Base-by-base conservation (phyloP, 2,329 filamentous ascomycete species). In the Penicillium sp. region DNA sequence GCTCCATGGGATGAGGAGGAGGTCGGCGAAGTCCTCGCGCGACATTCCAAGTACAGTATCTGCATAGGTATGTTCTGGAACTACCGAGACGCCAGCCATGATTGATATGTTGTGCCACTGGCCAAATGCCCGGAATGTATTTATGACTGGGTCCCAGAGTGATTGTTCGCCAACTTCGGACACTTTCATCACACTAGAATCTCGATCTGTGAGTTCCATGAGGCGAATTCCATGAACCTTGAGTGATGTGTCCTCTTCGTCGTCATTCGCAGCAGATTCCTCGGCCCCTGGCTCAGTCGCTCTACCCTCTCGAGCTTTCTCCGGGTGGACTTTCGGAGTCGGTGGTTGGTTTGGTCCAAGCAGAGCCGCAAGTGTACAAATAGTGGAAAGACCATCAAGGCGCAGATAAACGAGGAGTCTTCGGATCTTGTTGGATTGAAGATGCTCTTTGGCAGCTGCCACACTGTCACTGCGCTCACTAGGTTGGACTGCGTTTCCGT, bases 151-250 rank as follows among this genome's bases (percentile, higher is more conserved):
- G 70, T 98, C 94, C 70, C 86, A 85, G 7, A 85, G 83, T 29
- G 86, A 86, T 64, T 88, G 86, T 53, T 95, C 91, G 45, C 93
- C 90, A 3, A 90, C 84, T 71, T 96, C 92, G 0, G 92, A 90
- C 11, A 96, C 92, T 69, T 92, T 90, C 94, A 98, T 98, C 69
- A 97, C 94, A 19, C 93, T 93, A 0, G 94, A 97, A 47, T 92
- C 91, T 84, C 94, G 92, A 70, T 97, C 93, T 0, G 92, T 96
- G 13, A 98, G 85, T 72, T 96, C 91, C 53, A 96, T 79, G 17
- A 98, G 85, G 15, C 93, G 90, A n/a, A 97, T 80, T 35, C 93
- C 94, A 70, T 96, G 92, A 0, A 93, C 90, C 71, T 91, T 85
- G 1, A 94, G 83, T 1, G 86, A 84, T 8, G 65, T 44, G 56